These are phyloP conservation scores for Aureobasidium sp. DNA, from an alignment of 2,329 filamentous ascomycete species.

Conservation along the genomic window DNA sequence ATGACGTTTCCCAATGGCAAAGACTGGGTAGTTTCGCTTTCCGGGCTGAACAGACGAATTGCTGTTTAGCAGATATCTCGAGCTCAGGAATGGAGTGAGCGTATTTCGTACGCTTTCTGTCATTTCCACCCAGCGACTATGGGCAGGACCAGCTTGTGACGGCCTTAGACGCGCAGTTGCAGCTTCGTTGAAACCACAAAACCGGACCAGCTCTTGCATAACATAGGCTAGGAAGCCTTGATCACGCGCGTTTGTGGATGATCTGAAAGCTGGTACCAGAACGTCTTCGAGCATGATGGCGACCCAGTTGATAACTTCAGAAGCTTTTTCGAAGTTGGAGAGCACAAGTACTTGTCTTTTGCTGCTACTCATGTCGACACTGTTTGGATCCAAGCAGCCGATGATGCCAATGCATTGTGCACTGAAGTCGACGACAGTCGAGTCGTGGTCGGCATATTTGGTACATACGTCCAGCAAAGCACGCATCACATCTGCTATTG, in stretches of 20 bases:
- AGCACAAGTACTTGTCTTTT: constrained; percentile 77
- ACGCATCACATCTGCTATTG: constrained; percentile 63
- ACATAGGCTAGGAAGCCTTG: constrained; percentile 90
- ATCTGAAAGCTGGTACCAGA: constrained; percentile 83
- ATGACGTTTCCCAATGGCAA: constrained; percentile 59
- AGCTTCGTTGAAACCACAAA: constrained; percentile 61
- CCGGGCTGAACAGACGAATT: constrained; percentile 23
- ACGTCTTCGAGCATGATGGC: constrained; percentile 79
- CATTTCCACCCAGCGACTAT: constrained; percentile 68
- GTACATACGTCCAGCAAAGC: constrained; percentile 78
- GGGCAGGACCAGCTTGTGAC: constrained; percentile 52
- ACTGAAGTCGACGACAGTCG: constrained; percentile 62
- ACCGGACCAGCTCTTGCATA: constrained; percentile 83
- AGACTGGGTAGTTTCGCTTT: constrained; percentile 62
- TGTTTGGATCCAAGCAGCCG: constrained; percentile 85
- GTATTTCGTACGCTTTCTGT: constrained; percentile 71
- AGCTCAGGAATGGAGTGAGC: constrained; percentile 79
- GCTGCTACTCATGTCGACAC: constrained; percentile 70
- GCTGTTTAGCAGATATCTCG: constrained; percentile 64
- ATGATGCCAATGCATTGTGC: constrained; percentile 80
- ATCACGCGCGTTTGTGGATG: constrained; percentile 74
- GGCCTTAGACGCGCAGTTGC: constrained; percentile 44
- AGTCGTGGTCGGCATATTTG: constrained; percentile 62
- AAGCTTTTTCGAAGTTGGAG: constrained; percentile 71
- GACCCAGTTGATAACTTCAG: constrained; percentile 78